Evolutionary conservation across 2,329 filamentous ascomycete species (phyloP), one percentile per base, ranked within the genome.

Genomic region (Fusarium cicatricum): DNA sequence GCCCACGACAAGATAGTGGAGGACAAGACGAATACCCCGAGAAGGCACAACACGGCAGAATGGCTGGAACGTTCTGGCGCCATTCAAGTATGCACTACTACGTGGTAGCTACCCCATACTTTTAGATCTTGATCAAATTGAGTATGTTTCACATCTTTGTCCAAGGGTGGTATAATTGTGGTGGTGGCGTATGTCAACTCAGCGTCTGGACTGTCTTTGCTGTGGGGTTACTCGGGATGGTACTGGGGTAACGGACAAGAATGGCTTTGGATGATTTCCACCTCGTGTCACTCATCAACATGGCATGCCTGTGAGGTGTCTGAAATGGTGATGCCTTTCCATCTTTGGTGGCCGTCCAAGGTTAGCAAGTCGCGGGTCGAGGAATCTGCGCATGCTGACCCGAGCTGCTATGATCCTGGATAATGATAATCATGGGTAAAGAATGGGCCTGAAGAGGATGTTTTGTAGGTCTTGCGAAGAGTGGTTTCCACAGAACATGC

Each of bases 11-110:
- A 34, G 28, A 45, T 41, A 32, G 23, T 32, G 41, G 8, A 16
- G 55, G 37, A 56, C n/a, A 47, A 17, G 36, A 56, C 39, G 53
- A 61, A 68, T 68, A 65, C 65, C 61, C 58, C 11, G 37, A 55
- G 45, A 41, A 46, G 36, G 38, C 21, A 51, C 23, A 45, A 34
- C 19, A 50, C 16, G 40, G 36, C 32, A 52, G 52, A 41, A 45
- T 33, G 39, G 33, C n/a, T 34, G 42, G 21, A 31, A 49, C 11
- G 34, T n/a, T 8, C 29, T 10, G 33, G 19, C 32, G 10, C 15
- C 41, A 45, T 28, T 41, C 23, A 44, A 23, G 37, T 23, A 21
- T 10, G 17, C 29, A 37, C n/a, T n/a, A n/a, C n/a, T n/a, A n/a
- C 26, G 17, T 33, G 42, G 32, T 33, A 14, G 36, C 40, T 58